Evolutionary conservation across 208 protist genomes (phyloP).

Genomic region (Crithidia expoeki): DNA sequence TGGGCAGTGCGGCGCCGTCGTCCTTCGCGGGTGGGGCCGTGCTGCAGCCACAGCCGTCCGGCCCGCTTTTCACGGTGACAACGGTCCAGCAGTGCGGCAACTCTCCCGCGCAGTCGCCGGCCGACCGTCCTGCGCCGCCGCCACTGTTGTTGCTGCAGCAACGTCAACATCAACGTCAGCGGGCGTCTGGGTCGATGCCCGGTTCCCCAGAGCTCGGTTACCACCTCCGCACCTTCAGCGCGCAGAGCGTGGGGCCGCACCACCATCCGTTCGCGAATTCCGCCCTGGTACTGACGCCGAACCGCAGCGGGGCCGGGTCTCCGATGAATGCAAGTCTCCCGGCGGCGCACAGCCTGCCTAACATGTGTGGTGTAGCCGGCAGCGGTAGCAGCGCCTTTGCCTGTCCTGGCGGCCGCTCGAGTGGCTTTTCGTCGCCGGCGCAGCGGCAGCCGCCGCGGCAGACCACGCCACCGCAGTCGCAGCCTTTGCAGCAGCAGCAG

Average conservation of each 20-base stretch:
- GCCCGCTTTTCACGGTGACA: slow-evolving; percentile 3
- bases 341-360: slow-evolving; percentile 12
- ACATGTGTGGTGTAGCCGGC: neutral
- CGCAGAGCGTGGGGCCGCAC: slow-evolving; percentile 12
- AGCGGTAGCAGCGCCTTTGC: neutral
- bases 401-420: neutral
- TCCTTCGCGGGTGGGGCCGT: neutral
- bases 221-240: slow-evolving; percentile 25
- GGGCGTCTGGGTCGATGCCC: slow-evolving; percentile 3
- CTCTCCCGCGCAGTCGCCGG: slow-evolving; percentile 9
- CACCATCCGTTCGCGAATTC: slow-evolving; percentile 1
- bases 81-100: slow-evolving; percentile 12
- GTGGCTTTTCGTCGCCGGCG: slow-evolving; percentile 6
- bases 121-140: neutral
- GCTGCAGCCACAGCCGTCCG: slow-evolving; percentile 6
- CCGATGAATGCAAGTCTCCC: slow-evolving; percentile 16
- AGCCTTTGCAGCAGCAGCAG: slow-evolving; percentile 11
- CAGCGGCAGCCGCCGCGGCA: slow-evolving; percentile 12
- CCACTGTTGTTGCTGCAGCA: neutral
- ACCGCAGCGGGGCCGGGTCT: slow-evolving; percentile 19
- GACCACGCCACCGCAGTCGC: slow-evolving; percentile 9
- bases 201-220: slow-evolving; percentile 14
- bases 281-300: slow-evolving; percentile 18
- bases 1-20: neutral
- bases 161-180: neutral